These are phyloP conservation scores for Epichloe glyceriae DNA, from an alignment of 2,329 filamentous ascomycete species.

Conservation along the genomic window DNA sequence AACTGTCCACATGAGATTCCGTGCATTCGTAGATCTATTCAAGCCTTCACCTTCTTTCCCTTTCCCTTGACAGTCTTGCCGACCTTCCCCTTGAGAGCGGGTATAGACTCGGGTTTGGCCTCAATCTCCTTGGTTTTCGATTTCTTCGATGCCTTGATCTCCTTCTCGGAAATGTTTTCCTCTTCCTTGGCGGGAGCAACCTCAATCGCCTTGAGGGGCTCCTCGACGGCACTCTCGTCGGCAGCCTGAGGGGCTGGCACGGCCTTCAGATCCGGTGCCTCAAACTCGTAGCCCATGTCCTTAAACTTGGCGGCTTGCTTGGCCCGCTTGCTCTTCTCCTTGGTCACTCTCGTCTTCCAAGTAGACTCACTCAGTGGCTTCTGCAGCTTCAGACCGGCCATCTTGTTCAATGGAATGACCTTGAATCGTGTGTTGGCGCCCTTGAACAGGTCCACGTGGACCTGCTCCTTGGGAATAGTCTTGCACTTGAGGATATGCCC, in stretches of 20 bases:
- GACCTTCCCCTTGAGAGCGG: conserved; percentile 11
- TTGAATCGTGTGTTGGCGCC: conserved; percentile 86
- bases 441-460: conserved; percentile 76
- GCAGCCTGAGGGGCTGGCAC: conserved; percentile 28
- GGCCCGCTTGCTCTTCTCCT: conserved; percentile 57
- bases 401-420: conserved; percentile 73
- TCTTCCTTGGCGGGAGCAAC: conserved; percentile 18
- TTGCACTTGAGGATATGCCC: conserved; percentile 87
- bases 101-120: conserved; percentile 8
- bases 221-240: conserved; percentile 19
- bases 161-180: conserved; percentile 12
- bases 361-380: conserved; percentile 57
- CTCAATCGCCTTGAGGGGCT: conserved; percentile 22
- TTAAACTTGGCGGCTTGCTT: conserved; percentile 63
- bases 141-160: conserved; percentile 9
- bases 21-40: conserved; percentile 1
- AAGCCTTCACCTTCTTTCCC: conserved; percentile 12
- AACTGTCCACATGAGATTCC: background rate
- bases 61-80: conserved; percentile 19
- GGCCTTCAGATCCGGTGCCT: conserved; percentile 56
- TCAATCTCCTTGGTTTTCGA: conserved; percentile 11
- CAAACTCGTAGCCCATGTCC: conserved; percentile 72
- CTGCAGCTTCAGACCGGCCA: conserved; percentile 63
- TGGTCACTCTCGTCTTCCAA: conserved; percentile 67
- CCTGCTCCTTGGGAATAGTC: conserved; percentile 58